A percentile compares a stretch with the other conserved stretches of the same genome.
phyloP scores from a whole-genome alignment of 2,329 filamentous ascomycete species.

The Acrocalymma vagum region DNA sequence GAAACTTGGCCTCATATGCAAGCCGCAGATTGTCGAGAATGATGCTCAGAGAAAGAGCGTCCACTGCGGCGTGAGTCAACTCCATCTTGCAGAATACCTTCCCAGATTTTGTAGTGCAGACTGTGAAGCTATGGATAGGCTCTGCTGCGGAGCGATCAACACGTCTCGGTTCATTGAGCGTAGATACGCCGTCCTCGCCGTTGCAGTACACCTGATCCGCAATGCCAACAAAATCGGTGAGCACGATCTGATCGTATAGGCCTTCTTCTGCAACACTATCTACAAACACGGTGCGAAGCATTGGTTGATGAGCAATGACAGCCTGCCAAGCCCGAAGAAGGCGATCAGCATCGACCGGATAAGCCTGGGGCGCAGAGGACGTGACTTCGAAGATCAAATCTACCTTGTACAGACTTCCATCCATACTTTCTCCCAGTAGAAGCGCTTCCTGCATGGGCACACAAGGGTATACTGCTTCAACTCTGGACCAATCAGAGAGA shows the following conservation, averaged over 20 bases:
- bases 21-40: conserved; percentile 14
- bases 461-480: conserved; percentile 15
- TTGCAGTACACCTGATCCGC: conserved; percentile 8
- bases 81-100: conserved; percentile 16
- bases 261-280: conserved; percentile 16
- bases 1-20: conserved; percentile 16
- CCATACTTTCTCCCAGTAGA: not conserved
- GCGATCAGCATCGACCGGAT: conserved; percentile 2
- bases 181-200: conserved; percentile 4
- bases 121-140: conserved; percentile 11
- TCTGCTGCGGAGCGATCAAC: conserved; percentile 5
- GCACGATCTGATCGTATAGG: conserved; percentile 22
- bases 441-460: conserved; percentile 13
- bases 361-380: not conserved
- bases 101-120: conserved; percentile 6
- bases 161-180: conserved; percentile 5
- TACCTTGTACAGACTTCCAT: conserved; percentile 2
- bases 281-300: conserved; percentile 20
- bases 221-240: conserved; percentile 9
- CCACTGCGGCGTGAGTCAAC: conserved; percentile 21
- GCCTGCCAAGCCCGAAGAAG: conserved; percentile 15
- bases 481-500: conserved; percentile 3
- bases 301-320: conserved; percentile 18
- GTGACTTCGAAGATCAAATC: conserved; percentile 7
- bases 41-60: conserved; percentile 13